These are phyloP conservation scores for Elsinoe ampelina DNA, from an alignment of 2,329 filamentous ascomycete genomes.

Conservation along the genomic window DNA sequence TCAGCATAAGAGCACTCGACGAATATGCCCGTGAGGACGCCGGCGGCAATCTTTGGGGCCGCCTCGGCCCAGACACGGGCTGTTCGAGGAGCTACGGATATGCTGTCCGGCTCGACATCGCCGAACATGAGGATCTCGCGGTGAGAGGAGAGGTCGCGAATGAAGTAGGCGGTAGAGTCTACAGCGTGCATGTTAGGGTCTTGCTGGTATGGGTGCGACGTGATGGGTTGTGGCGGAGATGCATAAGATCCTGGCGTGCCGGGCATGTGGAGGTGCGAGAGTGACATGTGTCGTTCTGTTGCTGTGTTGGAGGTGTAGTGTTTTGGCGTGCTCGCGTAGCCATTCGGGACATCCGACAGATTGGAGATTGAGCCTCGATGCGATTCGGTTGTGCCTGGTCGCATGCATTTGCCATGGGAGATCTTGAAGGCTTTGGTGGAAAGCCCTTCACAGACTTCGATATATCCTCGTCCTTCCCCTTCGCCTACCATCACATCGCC, in stretches of 20 bases:
- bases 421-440: conserved; percentile 79
- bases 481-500: conserved; percentile 77
- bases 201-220: conserved; percentile 13
- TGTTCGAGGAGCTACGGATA: conserved; percentile 75
- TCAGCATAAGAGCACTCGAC: conserved; percentile 95
- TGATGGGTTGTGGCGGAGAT: neutral
- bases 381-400: conserved; percentile 36
- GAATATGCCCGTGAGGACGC: conserved; percentile 69
- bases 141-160: conserved; percentile 51
- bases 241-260: conserved; percentile 23
- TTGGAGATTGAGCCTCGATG: conserved; percentile 37
- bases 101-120: conserved; percentile 83
- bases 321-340: conserved; percentile 22
- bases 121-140: conserved; percentile 87
- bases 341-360: conserved; percentile 27
- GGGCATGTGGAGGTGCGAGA: conserved; percentile 19
- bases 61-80: conserved; percentile 78
- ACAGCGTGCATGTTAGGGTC: conserved; percentile 51
- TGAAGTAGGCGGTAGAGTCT: conserved; percentile 89
- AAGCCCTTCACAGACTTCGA: conserved; percentile 81
- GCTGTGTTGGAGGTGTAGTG: conserved; percentile 19
- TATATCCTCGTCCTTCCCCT: conserved; percentile 70
- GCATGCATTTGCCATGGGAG: conserved; percentile 83
- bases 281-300: neutral
- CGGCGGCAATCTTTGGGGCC: conserved; percentile 68